Evolutionary conservation across 805 yeast species (phyloP), one percentile per base, ranked within the genome.

Genomic region (Ogataea minuta): DNA sequence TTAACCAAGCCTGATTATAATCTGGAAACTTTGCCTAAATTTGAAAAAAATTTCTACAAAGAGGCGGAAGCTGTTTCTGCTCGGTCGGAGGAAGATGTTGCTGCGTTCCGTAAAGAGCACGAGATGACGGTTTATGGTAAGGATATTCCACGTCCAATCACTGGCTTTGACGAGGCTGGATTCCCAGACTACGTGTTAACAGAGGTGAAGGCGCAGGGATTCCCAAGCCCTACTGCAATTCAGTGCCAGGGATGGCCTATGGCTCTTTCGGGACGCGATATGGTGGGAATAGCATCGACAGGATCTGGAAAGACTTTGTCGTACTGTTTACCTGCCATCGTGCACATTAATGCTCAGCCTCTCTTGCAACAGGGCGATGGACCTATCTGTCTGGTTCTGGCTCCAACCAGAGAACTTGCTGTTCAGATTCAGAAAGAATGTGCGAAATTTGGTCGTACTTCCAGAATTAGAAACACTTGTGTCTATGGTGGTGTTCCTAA

Each of bases 181-280:
- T 91, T 93, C 77, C 99, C 99, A 51, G 85, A 80, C 55, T 90
- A 91, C 63, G 97, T 91, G 31, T 74, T 93, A 60, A 72, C 68
- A 44, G 96, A 91, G 74, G 90, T 93, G 55, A 78, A 84, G 68
- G 81, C 81, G 44, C 89, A 86, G 68, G 98, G 98, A 46, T 93
- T 93, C 72, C 93, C 82, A 41, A 77, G 72, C 50, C 99, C 99
- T 57, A 93, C 99, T 41, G 89, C 88, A 52, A 93, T 93, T 60
- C 99, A 93, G 73, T 88, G 96, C 68, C 99, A 93, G 74, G 99
- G 99, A 73, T 93, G 99, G 99, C 99, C 99, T 49, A 93, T 93
- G 99, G 99, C 99, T 60, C 74, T 90, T 44, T 81, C 91, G 56
- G 99, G 99, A 74, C 87, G 98, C 72, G 98, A 93, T 66, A 84